phyloP scores from a whole-genome alignment of 352 stramenopile genomes.

The Phytophthora gonapodyides region DNA sequence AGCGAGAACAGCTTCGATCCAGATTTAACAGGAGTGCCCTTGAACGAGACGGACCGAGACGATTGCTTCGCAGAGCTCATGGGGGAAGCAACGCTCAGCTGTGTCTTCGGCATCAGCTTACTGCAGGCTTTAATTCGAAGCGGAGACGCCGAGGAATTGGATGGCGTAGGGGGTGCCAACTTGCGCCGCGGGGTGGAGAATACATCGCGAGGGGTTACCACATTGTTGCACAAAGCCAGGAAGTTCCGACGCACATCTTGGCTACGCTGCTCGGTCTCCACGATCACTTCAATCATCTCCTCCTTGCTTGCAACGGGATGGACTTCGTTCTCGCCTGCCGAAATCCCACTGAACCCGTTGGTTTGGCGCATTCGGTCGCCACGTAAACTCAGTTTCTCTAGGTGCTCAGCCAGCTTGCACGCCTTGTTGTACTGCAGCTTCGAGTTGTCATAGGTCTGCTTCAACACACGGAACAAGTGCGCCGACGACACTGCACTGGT shows the following conservation, averaged over 20 bases:
- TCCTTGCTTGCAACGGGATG: slow-evolving; percentile 41
- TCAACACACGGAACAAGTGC: slow-evolving; percentile 70
- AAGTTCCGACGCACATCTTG: slow-evolving; percentile 56
- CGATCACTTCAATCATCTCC: slow-evolving; percentile 55
- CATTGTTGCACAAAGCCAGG: slow-evolving; percentile 64
- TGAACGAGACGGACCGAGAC: slow-evolving; percentile 56
- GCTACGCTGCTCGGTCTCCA: slow-evolving; percentile 47
- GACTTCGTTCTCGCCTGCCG: slow-evolving; percentile 20
- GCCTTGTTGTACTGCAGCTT: slow-evolving; percentile 78
- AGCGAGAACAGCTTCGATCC: slow-evolving; percentile 64
- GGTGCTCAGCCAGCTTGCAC: slow-evolving; percentile 51
- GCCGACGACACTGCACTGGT: slow-evolving; percentile 36
- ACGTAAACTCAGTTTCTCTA: slow-evolving; percentile 57
- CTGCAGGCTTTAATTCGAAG: slow-evolving; percentile 56
- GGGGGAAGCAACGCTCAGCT: slow-evolving; percentile 70
- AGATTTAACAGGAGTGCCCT: slow-evolving; percentile 55
- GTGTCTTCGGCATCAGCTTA: slow-evolving; percentile 72
- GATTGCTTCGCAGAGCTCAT: slow-evolving; percentile 55
- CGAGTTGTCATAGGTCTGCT: slow-evolving; percentile 77
- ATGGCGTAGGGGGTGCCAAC: slow-evolving; percentile 27
- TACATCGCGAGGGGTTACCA: slow-evolving; percentile 60
- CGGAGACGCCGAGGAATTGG: slow-evolving; percentile 37
- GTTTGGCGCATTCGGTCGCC: slow-evolving; percentile 31
- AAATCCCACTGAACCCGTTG: slow-evolving; percentile 25
- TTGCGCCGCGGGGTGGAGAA: slow-evolving; percentile 51